Evolutionary conservation across 1,139 yeast genomes (phyloP), one percentile per base, ranked within the genome.

Genomic region (Pichia sp.): DNA sequence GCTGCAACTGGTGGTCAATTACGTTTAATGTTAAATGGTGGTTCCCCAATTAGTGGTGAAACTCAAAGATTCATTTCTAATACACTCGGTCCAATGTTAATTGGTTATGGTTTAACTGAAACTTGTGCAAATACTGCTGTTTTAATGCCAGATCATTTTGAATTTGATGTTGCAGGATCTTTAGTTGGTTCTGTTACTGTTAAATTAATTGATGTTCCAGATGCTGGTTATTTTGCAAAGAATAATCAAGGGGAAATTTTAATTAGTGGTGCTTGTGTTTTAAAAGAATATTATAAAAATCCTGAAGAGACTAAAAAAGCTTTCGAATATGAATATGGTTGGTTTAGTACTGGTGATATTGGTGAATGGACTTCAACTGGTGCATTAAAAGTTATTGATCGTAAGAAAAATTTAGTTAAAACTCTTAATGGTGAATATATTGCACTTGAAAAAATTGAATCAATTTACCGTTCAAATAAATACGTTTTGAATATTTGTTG

Each of bases 331-430:
- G 96, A 88, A 50, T 72, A 70, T 51, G 94, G 91, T 24, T 93
- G 97, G 96, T 93, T 93, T 70, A 76, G 71, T 61, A 91, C 98
- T 34, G 99, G 99, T 63, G 99, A 93, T 65, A 87, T 93, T 63
- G 96, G 91, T 59, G 91, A 87, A 68, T 88, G 96, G 95, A 75
- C 91, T 34, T 51, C 78, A 20, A 73, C 71, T 51, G 98, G 98
- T 53, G 79, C 78, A 46, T 69, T 93, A 58, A 78, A 73, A 59
- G 72, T 93, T 51, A 84, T 93, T 62, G 99, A 93, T 68, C 85
- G 99, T 64, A 85, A 80, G 71, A 93, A 93, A 80, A 93, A 93
- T 63, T 72, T 93, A 64, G 95, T 93, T 55, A 93, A 93, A 74
- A 93, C 98, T 18, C 71, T 78, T 59, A 89, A 91, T 60, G 99